Conservation (phyloP, 139 green algal genomes). For the Pseudopediastrum boryanum region DNA sequence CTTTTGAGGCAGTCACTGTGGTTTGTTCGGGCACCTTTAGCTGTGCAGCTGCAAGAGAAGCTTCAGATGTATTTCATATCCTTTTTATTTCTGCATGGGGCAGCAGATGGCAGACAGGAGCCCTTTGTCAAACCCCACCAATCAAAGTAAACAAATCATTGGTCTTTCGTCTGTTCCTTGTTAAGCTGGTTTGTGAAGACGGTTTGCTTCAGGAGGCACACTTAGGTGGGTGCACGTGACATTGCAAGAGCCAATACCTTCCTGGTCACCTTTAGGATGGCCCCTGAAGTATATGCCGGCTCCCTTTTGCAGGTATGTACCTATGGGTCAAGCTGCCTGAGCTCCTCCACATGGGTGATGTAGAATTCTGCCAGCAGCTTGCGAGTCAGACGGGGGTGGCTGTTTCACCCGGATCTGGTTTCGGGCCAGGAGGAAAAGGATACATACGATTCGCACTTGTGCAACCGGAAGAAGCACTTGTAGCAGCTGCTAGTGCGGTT, state of each 20-base stretch:
- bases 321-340: slow-evolving; percentile 49
- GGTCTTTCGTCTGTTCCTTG: neutral
- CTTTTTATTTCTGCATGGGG: too few species aligned
- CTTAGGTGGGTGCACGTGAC: neutral
- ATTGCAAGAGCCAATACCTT: neutral
- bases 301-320: slow-evolving; percentile 53
- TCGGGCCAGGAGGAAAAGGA: slow-evolving; percentile 51
- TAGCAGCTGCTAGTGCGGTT: slow-evolving; percentile 8
- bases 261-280: neutral
- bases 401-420: slow-evolving; percentile 46
- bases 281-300: too few species aligned
- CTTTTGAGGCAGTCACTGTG: too few species aligned
- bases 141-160: neutral
- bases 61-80: too few species aligned
- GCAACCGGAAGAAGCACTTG: slow-evolving; percentile 37
- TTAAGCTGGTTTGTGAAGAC: neutral
- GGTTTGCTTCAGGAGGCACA: neutral
- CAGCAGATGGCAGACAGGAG: too few species aligned
- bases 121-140: neutral
- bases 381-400: slow-evolving; percentile 45
- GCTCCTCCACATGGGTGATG: slow-evolving; percentile 37
- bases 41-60: too few species aligned
- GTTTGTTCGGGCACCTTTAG: too few species aligned
- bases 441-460: slow-evolving; percentile 56
- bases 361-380: slow-evolving; percentile 48